A percentile compares a stretch with the other conserved stretches of the same genome.
phyloP scores from a whole-genome alignment of 2,329 filamentous ascomycete genomes.

The Phyllosticta citribraziliensis region DNA sequence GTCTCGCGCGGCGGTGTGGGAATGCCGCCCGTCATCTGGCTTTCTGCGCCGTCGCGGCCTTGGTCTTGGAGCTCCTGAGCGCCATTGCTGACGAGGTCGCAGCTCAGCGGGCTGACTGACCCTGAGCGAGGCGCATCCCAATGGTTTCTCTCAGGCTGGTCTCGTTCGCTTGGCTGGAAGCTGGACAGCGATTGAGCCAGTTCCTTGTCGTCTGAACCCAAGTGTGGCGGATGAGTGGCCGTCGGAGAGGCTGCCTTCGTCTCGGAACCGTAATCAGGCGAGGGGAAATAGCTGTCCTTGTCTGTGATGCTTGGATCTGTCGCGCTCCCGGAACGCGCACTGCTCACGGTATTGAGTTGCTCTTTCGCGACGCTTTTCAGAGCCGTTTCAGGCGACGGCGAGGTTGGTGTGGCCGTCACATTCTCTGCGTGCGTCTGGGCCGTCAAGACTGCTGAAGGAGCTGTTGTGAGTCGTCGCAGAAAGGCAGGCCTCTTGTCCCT shows the following conservation, averaged over 20 bases:
- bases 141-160: no score
- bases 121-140: not conserved
- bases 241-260: no score
- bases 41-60: not conserved
- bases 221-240: not conserved
- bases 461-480: constrained; percentile 1
- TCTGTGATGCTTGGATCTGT: not conserved
- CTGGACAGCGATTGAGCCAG: not conserved
- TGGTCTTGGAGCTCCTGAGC: not conserved
- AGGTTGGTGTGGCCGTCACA: not conserved
- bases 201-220: not conserved
- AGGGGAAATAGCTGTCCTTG: no score
- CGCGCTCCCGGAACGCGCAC: not conserved
- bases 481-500: constrained; percentile 6
- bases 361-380: constrained; percentile 1
- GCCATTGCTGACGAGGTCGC: not conserved
- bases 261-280: no score
- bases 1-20: no score
- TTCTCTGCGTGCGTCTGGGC: constrained; percentile 1
- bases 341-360: not conserved
- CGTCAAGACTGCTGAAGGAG: not conserved
- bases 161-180: not conserved
- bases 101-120: not conserved
- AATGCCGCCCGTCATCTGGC: not conserved
- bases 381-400: not conserved